Conservation (phyloP, 1,284 basidiomycete species). For the Chalciporus sp. region DNA sequence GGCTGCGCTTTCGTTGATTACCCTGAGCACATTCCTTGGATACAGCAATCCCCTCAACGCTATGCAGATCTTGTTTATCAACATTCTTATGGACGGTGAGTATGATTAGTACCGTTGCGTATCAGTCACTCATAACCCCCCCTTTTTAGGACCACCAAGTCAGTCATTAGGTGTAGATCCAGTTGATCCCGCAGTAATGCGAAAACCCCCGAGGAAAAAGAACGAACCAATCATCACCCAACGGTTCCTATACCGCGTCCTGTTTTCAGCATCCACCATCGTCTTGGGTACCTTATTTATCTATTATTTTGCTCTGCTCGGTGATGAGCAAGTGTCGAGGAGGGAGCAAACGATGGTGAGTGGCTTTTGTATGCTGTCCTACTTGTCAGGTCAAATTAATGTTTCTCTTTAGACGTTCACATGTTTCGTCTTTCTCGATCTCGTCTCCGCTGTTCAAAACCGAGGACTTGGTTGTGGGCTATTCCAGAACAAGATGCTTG, state of each 20-base stretch:
- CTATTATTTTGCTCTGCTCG: constrained; percentile 75
- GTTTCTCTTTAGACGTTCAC: constrained; percentile 78
- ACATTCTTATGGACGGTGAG: constrained; percentile 97
- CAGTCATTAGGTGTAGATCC: constrained; percentile 97
- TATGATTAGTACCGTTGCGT: background rate
- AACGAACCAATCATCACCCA: constrained; percentile 84
- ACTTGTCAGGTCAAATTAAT: background rate
- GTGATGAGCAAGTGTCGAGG: constrained; percentile 79
- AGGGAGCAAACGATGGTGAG: constrained; percentile 94
- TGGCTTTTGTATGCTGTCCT: constrained; percentile 1
- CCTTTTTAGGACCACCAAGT: constrained; percentile 78
- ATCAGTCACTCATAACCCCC: constrained; percentile 6
- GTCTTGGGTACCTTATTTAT: constrained; percentile 88
- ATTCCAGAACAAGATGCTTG: constrained; percentile 85
- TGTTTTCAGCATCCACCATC: constrained; percentile 91
- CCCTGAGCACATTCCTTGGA: constrained; percentile 87
- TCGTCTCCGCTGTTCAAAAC: constrained; percentile 93
- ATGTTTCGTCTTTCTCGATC: constrained; percentile 95
- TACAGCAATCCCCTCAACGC: constrained; percentile 93
- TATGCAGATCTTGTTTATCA: constrained; percentile 99
- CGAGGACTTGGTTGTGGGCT: constrained; percentile 84
- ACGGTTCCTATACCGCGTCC: constrained; percentile 75
- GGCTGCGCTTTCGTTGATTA: constrained; percentile 93
- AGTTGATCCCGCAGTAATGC: constrained; percentile 89
- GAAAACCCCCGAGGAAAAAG: constrained; percentile 85